Evolutionary conservation across 805 yeast species (phyloP), one percentile per base, ranked within the genome.

Genomic region (Millerago galiae): DNA sequence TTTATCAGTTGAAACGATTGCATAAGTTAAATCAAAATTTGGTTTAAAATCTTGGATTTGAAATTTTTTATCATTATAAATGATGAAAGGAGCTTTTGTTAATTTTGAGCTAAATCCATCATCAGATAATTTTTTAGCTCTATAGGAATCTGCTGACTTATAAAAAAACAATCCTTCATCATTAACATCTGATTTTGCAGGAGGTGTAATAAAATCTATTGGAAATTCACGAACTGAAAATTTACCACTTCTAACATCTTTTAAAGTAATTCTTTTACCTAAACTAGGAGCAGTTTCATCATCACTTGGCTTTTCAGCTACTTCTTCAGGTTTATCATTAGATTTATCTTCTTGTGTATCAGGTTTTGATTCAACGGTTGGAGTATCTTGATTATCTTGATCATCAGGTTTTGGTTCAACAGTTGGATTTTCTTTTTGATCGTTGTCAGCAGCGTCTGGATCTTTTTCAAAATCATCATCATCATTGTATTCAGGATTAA

Each of bases 1-100:
- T 8, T 45, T 41, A 44, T 86, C 75, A 0, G 95, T 74, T 9
- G 66, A 63, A 3, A 88, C 61, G 14, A 91, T 62, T 3, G 59
- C 59, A 38, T 28, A 48, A 5, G 57, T 48, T 31, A 55, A n/a
- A 11, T 52, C 59, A 31, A 36, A 48, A 34, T 52, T 54, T 38
- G 60, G 60, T 3, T 16, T 12, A 16, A 55, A 46, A 8, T 35
- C 40, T 3, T 43, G 12, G 8, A 56, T 46, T 1, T n/a, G 34
- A 39, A 43, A 48, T 1, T 26, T 27, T n/a, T 18, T 21, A 2
- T 33, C 50, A 4, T 45, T 38, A 31, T 48, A 47, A 2, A 28
- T 27, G 30, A 57, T 52, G 24, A 21, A 21, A 21, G 24, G 24
- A 5, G 24, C 24, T 21, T 21, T 21, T 21, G 24, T 21, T 21